phyloP scores from a whole-genome alignment of 2,329 filamentous ascomycete genomes.

The Pestalotiopsis fici region DNA sequence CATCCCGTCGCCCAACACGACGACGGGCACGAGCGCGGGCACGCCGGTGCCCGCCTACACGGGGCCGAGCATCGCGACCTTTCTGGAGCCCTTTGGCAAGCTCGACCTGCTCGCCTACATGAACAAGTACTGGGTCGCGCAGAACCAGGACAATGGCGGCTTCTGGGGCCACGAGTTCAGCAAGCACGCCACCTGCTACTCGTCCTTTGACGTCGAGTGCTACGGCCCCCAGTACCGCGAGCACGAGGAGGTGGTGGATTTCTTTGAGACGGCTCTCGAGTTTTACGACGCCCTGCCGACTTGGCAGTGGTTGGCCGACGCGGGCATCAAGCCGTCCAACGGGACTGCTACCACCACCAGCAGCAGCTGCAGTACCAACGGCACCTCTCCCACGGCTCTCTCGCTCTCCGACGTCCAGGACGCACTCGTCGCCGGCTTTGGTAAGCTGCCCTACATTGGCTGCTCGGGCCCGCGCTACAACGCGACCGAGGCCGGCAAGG shows the following conservation, averaged over 20 bases:
- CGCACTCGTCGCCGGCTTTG: constrained; percentile 50
- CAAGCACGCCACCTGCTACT: constrained; percentile 70
- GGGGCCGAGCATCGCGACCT: constrained; percentile 58
- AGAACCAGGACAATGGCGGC: constrained; percentile 53
- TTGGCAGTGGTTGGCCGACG: constrained; percentile 57
- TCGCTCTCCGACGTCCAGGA: constrained; percentile 52
- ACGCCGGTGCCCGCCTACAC: constrained; percentile 58
- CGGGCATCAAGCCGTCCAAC: constrained; percentile 60
- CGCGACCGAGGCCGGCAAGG: constrained; percentile 56
- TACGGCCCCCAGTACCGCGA: constrained; percentile 59
- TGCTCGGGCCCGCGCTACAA: constrained; percentile 64
- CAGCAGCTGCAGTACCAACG: neutral
- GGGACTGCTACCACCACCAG: neutral
- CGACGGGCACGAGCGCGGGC: constrained; percentile 54
- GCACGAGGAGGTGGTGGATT: constrained; percentile 63
- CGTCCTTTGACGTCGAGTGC: constrained; percentile 65
- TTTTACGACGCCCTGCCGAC: constrained; percentile 63
- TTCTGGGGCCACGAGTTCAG: constrained; percentile 71
- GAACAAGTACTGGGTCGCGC: constrained; percentile 66
- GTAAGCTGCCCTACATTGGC: constrained; percentile 59
- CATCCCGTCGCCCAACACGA: constrained; percentile 62
- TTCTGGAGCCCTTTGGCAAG: constrained; percentile 58
- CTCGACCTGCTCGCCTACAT: constrained; percentile 65
- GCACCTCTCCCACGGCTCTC: constrained; percentile 45
- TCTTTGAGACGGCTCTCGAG: constrained; percentile 59